Conservation (phyloP, 1,139 yeast genomes). For the Saccharomyces hybrid region DNA sequence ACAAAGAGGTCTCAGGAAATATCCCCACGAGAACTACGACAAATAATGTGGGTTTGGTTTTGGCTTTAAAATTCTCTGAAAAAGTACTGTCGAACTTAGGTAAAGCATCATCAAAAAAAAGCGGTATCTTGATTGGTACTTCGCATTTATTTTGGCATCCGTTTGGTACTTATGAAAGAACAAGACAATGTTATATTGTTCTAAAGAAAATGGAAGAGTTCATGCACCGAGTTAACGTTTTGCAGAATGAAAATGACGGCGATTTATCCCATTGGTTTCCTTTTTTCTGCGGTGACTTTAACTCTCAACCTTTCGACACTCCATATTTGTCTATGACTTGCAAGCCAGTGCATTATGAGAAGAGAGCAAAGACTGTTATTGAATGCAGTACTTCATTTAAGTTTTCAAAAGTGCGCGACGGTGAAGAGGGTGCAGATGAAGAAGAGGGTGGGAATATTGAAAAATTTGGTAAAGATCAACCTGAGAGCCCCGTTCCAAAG, state of each 20-base stretch:
- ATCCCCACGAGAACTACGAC: conserved; percentile 53
- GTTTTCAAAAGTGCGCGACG: conserved; percentile 41
- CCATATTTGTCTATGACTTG: conserved; percentile 71
- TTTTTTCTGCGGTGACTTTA: conserved; percentile 76
- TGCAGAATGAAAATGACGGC: conserved; percentile 27
- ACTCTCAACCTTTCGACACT: conserved; percentile 79
- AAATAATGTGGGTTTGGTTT: conserved; percentile 59
- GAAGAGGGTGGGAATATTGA: conserved; percentile 34
- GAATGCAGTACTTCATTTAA: conserved; percentile 56
- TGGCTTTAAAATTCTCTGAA: conserved; percentile 47
- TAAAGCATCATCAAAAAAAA: conserved; percentile 14
- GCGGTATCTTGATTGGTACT: conserved; percentile 67
- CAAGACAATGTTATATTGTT: conserved; percentile 69
- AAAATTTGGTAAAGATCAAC: conserved; percentile 43
- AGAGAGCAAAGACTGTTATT: conserved; percentile 47
- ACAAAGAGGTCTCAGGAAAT: conserved; percentile 43
- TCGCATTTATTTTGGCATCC: conserved; percentile 95
- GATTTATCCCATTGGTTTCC: conserved; percentile 23
- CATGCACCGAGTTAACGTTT: conserved; percentile 36
- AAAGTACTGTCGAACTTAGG: conserved; percentile 6
- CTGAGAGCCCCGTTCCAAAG: conserved; percentile 54
- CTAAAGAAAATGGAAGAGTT: conserved; percentile 52
- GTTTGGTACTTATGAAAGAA: conserved; percentile 79
- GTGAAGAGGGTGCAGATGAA: conserved; percentile 29
- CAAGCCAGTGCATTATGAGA: conserved; percentile 49